phyloP scores from a whole-genome alignment of 768 basidiomycete genomes.

The Collybiopsis luxurians region DNA sequence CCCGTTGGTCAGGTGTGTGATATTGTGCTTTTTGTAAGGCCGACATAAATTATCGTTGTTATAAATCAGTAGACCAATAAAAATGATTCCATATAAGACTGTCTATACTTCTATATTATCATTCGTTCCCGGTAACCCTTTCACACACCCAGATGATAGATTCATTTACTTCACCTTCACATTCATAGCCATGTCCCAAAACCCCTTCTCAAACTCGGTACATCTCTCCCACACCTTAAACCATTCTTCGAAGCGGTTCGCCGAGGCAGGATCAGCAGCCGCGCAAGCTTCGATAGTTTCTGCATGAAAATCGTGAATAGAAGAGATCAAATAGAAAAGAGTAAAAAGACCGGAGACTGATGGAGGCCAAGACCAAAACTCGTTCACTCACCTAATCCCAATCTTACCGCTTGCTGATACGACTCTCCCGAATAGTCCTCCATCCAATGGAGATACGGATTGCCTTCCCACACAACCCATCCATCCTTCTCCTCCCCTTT shows the following conservation, averaged over 20 bases:
- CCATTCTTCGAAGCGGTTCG: constrained; percentile 61
- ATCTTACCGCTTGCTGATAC: constrained; percentile 71
- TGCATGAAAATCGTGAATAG: too few relatives aligned
- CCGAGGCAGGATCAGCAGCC: constrained; percentile 60
- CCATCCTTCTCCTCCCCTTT: constrained; percentile 38
- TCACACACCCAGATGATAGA: too few relatives aligned
- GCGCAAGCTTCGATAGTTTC: constrained; percentile 74
- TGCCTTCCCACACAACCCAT: constrained; percentile 61
- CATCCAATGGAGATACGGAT: constrained; percentile 76
- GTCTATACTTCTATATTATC: too few relatives aligned
- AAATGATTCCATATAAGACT: too few relatives aligned
- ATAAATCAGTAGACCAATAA: too few relatives aligned
- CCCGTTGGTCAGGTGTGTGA: too few relatives aligned
- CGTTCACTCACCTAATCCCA: constrained; percentile 71
- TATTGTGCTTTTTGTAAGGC: too few relatives aligned
- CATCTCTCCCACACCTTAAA: constrained; percentile 71
- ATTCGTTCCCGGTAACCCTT: too few relatives aligned
- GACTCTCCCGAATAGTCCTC: constrained; percentile 72
- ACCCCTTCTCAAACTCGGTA: constrained; percentile 73
- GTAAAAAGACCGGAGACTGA: constrained; percentile 8
- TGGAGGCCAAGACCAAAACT: neutral
- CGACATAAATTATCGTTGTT: too few relatives aligned
- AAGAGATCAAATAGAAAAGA: neutral
- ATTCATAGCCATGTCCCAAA: constrained; percentile 80
- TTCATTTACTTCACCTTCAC: too few relatives aligned